phyloP scores from a whole-genome alignment of 2,329 filamentous ascomycete species.

The Botrytis sinoallii region DNA sequence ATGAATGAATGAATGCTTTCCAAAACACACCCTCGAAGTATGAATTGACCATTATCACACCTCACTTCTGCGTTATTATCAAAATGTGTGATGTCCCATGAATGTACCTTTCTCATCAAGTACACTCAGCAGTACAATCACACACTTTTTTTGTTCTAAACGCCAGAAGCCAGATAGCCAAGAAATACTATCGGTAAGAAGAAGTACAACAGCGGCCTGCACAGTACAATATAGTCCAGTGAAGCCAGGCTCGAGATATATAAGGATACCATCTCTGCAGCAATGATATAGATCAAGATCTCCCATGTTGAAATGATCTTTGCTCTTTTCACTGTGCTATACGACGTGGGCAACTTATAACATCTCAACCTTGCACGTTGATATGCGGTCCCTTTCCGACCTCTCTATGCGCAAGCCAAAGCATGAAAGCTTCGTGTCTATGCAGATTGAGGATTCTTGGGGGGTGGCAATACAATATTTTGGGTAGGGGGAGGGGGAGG shows the following conservation, averaged over 20 bases:
- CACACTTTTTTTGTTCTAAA: slow-evolving; percentile 1
- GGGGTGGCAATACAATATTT: slow-evolving; percentile 7
- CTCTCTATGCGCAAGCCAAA: slow-evolving; percentile 17
- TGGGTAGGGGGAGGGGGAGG: background rate
- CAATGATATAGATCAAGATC: slow-evolving; percentile 3
- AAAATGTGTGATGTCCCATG: background rate
- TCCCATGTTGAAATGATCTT: background rate
- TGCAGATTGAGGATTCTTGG: slow-evolving; percentile 17
- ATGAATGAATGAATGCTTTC: no score
- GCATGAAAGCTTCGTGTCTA: slow-evolving; percentile 16
- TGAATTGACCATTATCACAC: background rate
- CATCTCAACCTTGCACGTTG: slow-evolving; percentile 15
- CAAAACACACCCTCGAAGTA: background rate
- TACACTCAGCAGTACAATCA: slow-evolving; percentile 2
- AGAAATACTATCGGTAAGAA: slow-evolving; percentile 12
- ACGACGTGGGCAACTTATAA: slow-evolving; percentile 1
- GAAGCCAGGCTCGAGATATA: background rate
- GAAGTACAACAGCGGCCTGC: slow-evolving; percentile 9
- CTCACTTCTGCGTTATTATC: background rate
- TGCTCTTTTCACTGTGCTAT: slow-evolving; percentile 12
- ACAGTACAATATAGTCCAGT: slow-evolving; percentile 3
- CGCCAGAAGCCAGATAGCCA: slow-evolving; percentile 7
- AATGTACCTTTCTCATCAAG: background rate
- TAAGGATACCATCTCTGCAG: background rate
- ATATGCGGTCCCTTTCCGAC: slow-evolving; percentile 17